Evolutionary conservation across 306 rosid genomes (phyloP).

Genomic region (Quercus bicolor): DNA sequence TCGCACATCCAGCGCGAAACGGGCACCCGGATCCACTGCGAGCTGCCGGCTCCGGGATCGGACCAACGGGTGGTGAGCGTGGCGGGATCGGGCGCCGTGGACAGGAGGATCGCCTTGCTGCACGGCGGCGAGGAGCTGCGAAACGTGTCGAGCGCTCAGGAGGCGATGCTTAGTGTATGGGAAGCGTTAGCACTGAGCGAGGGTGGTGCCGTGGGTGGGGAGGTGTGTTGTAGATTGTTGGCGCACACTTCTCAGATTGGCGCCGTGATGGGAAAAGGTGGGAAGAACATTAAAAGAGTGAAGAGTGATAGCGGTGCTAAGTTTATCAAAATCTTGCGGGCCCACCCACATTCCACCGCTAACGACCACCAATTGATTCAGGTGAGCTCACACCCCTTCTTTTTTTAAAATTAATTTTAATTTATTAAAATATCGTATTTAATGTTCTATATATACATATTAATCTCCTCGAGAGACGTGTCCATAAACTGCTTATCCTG

Average conservation of each 20-base stretch:
- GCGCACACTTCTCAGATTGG: conserved; percentile 55
- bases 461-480: too few relatives aligned
- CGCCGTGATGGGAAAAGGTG: conserved; percentile 61
- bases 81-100: conserved; percentile 32
- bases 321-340: conserved; percentile 36
- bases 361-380: conserved; percentile 47
- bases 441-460: too few relatives aligned
- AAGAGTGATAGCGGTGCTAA: conserved; percentile 46
- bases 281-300: conserved; percentile 38
- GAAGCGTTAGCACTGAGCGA: conserved; percentile 30
- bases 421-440: too few relatives aligned
- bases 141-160: conserved; percentile 52
- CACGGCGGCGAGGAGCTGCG: neutral
- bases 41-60: conserved; percentile 21
- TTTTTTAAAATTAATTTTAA: too few relatives aligned
- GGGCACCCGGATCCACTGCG: conserved; percentile 45
- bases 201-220: conserved; percentile 5
- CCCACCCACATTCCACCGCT: conserved; percentile 34
- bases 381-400: conserved; percentile 14
- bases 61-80: conserved; percentile 41
- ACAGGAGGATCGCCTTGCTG: conserved; percentile 13
- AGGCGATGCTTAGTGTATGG: conserved; percentile 55
- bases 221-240: conserved; percentile 40
- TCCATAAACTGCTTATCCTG: too few relatives aligned
- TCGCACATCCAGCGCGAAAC: conserved; percentile 57